Evolutionary conservation across 2,329 filamentous ascomycete genomes (phyloP).

Genomic region (Talaromyces sp.): DNA sequence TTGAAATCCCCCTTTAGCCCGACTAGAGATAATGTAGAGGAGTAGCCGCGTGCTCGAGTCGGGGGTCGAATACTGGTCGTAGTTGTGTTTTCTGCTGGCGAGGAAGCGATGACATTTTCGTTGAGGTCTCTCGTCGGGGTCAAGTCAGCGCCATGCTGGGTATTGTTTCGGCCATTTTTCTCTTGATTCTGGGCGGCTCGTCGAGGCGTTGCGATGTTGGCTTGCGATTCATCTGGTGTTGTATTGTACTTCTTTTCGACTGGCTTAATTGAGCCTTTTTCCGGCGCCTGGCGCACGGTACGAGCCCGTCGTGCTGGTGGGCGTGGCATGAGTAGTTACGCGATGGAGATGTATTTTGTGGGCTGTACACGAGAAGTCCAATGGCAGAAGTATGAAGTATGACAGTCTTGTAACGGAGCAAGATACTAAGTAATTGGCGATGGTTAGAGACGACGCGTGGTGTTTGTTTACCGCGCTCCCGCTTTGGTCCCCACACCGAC

Average conservation of each 20-base stretch:
- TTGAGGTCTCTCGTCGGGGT: conserved; percentile 32
- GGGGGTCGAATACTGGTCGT: conserved; percentile 36
- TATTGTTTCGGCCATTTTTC: neutral
- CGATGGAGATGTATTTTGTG: conserved; percentile 10
- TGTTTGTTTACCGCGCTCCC: neutral
- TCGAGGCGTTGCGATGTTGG: conserved; percentile 8
- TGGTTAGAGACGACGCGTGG: neutral
- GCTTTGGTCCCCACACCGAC: neutral
- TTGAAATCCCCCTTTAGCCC: conserved; percentile 36
- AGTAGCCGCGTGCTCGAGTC: conserved; percentile 39
- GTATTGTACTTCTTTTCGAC: conserved; percentile 1
- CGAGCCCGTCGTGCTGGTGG: conserved; percentile 29
- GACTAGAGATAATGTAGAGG: conserved; percentile 36
- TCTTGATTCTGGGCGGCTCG: neutral
- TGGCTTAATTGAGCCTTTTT: conserved; percentile 3
- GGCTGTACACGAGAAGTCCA: neutral
- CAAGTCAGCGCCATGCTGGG: conserved; percentile 21
- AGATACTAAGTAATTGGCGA: neutral
- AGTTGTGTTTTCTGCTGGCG: conserved; percentile 31
- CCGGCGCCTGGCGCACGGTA: conserved; percentile 18
- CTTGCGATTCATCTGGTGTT: neutral
- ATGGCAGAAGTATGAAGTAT: neutral
- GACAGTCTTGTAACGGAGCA: neutral
- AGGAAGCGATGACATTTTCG: conserved; percentile 35
- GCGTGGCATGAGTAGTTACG: conserved; percentile 25